Evolutionary conservation across 768 basidiomycete species (phyloP), one percentile per base, ranked within the genome.

Genomic region (Clitopilus hobsonii): DNA sequence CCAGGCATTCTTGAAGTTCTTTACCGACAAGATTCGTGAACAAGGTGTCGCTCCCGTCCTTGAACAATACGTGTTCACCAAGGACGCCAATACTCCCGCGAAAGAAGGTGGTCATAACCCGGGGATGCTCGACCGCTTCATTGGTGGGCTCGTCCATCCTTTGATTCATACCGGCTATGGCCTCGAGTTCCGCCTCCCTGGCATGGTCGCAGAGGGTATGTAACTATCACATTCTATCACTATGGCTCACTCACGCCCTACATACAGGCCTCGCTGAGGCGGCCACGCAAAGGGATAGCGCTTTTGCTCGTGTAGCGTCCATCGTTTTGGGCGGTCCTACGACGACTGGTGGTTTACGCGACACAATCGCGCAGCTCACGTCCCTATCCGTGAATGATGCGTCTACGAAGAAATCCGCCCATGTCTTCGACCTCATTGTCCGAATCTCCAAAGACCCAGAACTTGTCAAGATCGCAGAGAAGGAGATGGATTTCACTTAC

Each of bases 151-250:
- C 1, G 14, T 88, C 3, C 88, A 90, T 62, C 85, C 88, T 0
- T 56, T 87, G 49, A 88, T 89, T 49, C 86, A 89, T 60, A 60
- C 70, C 1, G 86, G 84, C 22, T 84, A 82, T 67, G 87, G 85
- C 1, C 67, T 78, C 2, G 88, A 89, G 65, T 88, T 88, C 57
- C 71, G 65, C 13, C 60, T 85, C 26, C 76, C 80, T 2, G 88
- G 86, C 1, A 69, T 87, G 55, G 67, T 81, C 2, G 80, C 80
- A 2, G 86, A 89, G 73, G 88, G 87, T 85, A 53, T 11, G 58
- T 26, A 23, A 20, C 25, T 23, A n/a, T n/a, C n/a, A n/a, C n/a
- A n/a, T 28, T 10, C 1, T 18, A 18, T 6, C 3, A 10, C 8
- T 20, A 32, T n/a, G 28, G 25, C 14, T 38, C 29, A 28, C 22